A percentile compares a stretch with the other conserved stretches of the same genome.
phyloP scores from a whole-genome alignment of 129 eudicot species.

The Mikania micrantha region DNA sequence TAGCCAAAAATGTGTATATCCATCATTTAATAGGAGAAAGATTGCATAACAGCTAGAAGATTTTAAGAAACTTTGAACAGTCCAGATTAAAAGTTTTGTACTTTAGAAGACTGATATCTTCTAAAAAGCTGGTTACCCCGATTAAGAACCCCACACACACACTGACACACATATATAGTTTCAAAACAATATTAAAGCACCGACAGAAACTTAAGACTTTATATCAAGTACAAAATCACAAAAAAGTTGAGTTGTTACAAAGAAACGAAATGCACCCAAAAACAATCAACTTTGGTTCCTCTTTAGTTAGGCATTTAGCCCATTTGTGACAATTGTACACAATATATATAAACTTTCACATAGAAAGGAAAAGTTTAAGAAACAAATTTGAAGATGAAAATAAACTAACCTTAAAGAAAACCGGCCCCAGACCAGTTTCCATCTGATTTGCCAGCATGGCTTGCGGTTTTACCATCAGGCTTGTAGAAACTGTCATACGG shows the following conservation, averaged over 20 bases:
- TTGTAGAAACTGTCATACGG: constrained; percentile 53
- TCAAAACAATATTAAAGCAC: background rate
- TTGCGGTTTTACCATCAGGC: constrained; percentile 32
- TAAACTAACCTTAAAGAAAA: constrained; percentile 55
- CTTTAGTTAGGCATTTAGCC: constrained; percentile 32
- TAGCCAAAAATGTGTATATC: too few species aligned
- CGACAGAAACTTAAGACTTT: background rate
- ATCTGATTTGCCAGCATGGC: constrained; percentile 50
- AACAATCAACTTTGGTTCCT: constrained; percentile 17
- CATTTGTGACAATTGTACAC: constrained; percentile 42
- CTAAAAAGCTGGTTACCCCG: too few species aligned
- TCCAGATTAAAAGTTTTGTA: too few species aligned
- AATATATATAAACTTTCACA: constrained; percentile 24
- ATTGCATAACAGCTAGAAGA: too few species aligned
- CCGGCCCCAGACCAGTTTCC: constrained; percentile 82
- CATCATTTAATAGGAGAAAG: too few species aligned
- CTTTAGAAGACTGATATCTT: too few species aligned
- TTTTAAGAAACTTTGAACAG: too few species aligned
- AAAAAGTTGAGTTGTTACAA: constrained; percentile 15
- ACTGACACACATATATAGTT: too few species aligned
- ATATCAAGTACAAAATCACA: constrained; percentile 13
- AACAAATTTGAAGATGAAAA: background rate
- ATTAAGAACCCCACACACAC: too few species aligned
- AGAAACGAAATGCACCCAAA: constrained; percentile 10
- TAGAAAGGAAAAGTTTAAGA: background rate